Base-by-base conservation (phyloP, 2,329 filamentous ascomycete species). In the Paecilomyces variotii region DNA sequence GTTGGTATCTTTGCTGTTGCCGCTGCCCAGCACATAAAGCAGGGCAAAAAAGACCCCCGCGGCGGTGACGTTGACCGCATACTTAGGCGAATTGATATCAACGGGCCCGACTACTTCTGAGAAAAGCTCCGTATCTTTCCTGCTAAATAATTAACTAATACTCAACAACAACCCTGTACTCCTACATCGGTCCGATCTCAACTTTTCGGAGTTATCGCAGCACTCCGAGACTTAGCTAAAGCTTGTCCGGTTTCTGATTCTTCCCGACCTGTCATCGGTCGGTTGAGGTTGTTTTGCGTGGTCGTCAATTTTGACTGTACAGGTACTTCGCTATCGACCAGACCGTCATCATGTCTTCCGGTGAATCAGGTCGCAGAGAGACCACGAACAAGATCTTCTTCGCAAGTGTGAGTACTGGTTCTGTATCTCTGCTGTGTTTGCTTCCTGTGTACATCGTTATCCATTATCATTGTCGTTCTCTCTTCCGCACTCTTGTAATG, bases 331-430 rank as follows among this genome's bases (percentile, higher is more conserved):
- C n/a, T 45, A 19, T 19, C 35, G 7, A 39, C 30, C 39, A 10
- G 6, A 45, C n/a, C n/a, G 54, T 60, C 62, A 66, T 55, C 62
- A 73, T 73, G 71, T 65, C 70, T 28, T 67, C 68, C 32, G 67
- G 68, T 25, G 58, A 57, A 51, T 65, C 65, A 51, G 63, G 65
- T 57, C 69, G 66, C 52, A 65, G 68, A 58, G 67, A 68, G 53
- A 69, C 68, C 50, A 68, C 68, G n/a, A 66, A 68, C 62, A 72
- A 71, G 62, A 72, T 66, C 60, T 74, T 69, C 57, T 72, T 70
- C 62, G 70, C 70, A 51, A 70, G 68, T 61, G 72, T 74, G 64
- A 70, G 72, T 71, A 49, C 30, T 51, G 52, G 56, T 51, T 56
- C 56, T 53, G 59, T 56, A 34, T 9, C 25, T 35, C 59, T 28